Evolutionary conservation across 345 rosid genomes (phyloP).

Genomic region (Aquilaria yunnanensis): DNA sequence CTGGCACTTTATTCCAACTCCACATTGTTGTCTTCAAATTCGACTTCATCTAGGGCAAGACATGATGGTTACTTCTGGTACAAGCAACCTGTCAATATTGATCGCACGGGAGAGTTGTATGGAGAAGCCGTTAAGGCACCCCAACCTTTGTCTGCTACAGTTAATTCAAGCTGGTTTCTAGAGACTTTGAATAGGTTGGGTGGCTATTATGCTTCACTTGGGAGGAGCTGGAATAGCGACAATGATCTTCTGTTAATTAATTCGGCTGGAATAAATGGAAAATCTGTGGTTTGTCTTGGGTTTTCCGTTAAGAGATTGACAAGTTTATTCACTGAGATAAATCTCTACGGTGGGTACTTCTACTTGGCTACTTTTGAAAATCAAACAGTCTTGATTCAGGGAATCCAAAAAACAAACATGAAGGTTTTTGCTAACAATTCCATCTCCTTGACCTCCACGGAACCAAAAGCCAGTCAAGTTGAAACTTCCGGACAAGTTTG

Average conservation of each 20-base stretch:
- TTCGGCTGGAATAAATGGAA: conserved; percentile 17
- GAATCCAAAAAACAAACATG: conserved; percentile 13
- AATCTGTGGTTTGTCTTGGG: conserved; percentile 31
- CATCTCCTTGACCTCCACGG: conserved; percentile 8
- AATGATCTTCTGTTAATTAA: conserved; percentile 24
- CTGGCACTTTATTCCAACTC: conserved; percentile 29
- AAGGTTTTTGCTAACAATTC: conserved; percentile 3
- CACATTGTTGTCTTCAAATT: conserved; percentile 8
- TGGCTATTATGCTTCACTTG: conserved; percentile 27
- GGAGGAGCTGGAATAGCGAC: conserved; percentile 21
- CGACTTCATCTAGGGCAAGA: not conserved
- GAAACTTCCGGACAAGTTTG: conserved; percentile 1
- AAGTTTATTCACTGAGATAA: conserved; percentile 11
- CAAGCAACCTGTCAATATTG: conserved; percentile 27
- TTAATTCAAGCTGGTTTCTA: conserved; percentile 29
- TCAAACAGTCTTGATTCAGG: conserved; percentile 23
- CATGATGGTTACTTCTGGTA: conserved; percentile 21
- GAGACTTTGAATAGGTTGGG: conserved; percentile 21
- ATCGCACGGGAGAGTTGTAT: conserved; percentile 23
- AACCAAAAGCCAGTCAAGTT: not conserved
- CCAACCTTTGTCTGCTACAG: not conserved
- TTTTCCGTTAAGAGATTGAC: conserved; percentile 23
- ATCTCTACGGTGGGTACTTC: conserved; percentile 33
- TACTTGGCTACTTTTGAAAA: conserved; percentile 27
- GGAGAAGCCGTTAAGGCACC: conserved; percentile 22